Evolutionary conservation across 306 rosid species (phyloP).

Genomic region (Inga laurina): DNA sequence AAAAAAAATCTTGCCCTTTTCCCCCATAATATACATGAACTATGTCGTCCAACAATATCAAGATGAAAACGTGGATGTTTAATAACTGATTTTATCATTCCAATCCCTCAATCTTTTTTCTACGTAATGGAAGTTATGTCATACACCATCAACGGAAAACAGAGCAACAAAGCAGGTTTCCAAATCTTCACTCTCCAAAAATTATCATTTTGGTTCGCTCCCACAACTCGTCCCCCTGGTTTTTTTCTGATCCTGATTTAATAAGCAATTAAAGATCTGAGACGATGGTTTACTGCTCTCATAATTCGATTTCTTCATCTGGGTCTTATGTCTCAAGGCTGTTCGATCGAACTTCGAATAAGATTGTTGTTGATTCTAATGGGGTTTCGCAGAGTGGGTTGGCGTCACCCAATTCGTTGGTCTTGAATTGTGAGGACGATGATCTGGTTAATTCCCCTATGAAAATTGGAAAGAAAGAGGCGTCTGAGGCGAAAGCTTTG

Average conservation of each 20-base stretch:
- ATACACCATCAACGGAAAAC: constrained; percentile 33
- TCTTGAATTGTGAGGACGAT: constrained; percentile 51
- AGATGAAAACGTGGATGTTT: constrained; percentile 57
- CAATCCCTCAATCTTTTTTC: constrained; percentile 24
- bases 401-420: constrained; percentile 40
- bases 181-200: constrained; percentile 41
- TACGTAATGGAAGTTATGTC: constrained; percentile 47
- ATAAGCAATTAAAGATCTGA: neutral
- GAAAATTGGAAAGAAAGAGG: constrained; percentile 44
- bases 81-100: constrained; percentile 30
- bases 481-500: constrained; percentile 55
- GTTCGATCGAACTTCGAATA: constrained; percentile 38
- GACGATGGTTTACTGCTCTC: constrained; percentile 40
- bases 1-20: neutral
- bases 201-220: constrained; percentile 63
- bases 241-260: constrained; percentile 32
- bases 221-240: constrained; percentile 61
- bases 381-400: constrained; percentile 39
- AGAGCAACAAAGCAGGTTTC: constrained; percentile 35
- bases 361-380: constrained; percentile 18
- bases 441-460: constrained; percentile 53
- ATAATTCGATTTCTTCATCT: constrained; percentile 37
- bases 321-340: constrained; percentile 29
- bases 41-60: constrained; percentile 30
- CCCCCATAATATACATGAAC: constrained; percentile 20